A percentile compares a stretch with the other conserved stretches of the same genome.
Evolutionary conservation across 768 basidiomycete species (phyloP).

Genomic region (Cyathus striatus): DNA sequence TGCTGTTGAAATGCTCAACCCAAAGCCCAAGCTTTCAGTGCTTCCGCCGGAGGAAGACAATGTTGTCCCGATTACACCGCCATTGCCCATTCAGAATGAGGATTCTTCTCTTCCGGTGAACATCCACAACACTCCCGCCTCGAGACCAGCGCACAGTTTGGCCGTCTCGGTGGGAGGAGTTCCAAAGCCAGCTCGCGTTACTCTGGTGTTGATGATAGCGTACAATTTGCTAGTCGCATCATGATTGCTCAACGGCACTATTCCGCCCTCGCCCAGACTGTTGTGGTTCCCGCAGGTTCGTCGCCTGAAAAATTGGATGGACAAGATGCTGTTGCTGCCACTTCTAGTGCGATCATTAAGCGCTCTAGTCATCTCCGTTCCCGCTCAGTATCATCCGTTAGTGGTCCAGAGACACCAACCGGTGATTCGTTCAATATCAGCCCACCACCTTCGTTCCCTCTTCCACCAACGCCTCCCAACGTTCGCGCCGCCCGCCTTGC

Average conservation of each 20-base stretch:
- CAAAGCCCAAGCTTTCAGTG: constrained; percentile 64
- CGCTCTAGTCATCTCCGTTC: constrained; percentile 52
- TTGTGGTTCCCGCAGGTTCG: constrained; percentile 40
- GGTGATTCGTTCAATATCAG: constrained; percentile 32
- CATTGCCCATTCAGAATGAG: constrained; percentile 55
- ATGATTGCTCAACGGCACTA: constrained; percentile 75
- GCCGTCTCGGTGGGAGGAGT: constrained; percentile 41
- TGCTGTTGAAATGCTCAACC: constrained; percentile 56
- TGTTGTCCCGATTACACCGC: constrained; percentile 39
- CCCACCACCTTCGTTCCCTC: constrained; percentile 63
- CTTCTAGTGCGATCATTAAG: constrained; percentile 29
- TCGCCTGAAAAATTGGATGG: constrained; percentile 36
- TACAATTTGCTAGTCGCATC: constrained; percentile 49
- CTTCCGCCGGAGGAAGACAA: constrained; percentile 50
- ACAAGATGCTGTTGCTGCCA: constrained; percentile 25
- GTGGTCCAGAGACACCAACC: constrained; percentile 31
- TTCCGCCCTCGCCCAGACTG: constrained; percentile 62
- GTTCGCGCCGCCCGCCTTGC: constrained; percentile 54
- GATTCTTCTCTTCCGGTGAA: constrained; percentile 38
- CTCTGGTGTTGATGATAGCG: constrained; percentile 43
- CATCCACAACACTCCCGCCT: constrained; percentile 49
- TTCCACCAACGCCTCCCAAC: constrained; percentile 73
- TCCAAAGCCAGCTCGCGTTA: constrained; percentile 54
- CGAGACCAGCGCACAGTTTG: constrained; percentile 53
- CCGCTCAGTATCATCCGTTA: constrained; percentile 52